Evolutionary conservation across 106 monocot species (phyloP), one percentile per base, ranked within the genome.

Genomic region (Dendrobium nobile): DNA sequence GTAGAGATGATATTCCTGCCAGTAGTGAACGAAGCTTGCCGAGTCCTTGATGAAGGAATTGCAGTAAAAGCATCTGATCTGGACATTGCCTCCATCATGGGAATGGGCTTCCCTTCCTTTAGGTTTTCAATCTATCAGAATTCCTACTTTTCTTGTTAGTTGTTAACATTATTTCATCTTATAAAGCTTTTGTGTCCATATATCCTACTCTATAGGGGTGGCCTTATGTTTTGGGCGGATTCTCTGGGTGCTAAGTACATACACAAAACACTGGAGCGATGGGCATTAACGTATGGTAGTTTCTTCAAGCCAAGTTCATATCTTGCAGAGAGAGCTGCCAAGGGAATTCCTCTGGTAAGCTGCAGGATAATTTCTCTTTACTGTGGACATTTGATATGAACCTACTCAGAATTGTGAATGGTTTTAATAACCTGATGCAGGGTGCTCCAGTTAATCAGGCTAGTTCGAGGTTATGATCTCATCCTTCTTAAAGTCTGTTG

Each of bases 41-140:
- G 96, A 31, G 96, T 96, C 2, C 88, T 96, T 4, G 93, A 91
- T 26, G 93, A 96, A 74, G 93, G 96, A 47, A 92, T 96, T 79
- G 90, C 92, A 72, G 90, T 90, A 51, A 96, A 96, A 82, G 85
- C 96, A 85, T 93, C 96, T 20, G 96, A 96, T 78, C 93, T 96
- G 4, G 96, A 96, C 31, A 87, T 96, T 72, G 96, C 96, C 31
- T 85, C 93, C 28, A 87, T 96, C 78, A 91, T 93, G 84, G 96
- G 96, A 86, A 96, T 96, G 96, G 96, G 96, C 0, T 96, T 96
- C 75, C 96, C 96, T 48, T 84, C 96, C 75, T 93, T 90, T 82
- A 92, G 93, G 93, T 96, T 65, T n/a, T 24, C 22, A 84, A 67
- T 73, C 70, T 61, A 9, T 65, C 64, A 7, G n/a, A 24, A 24